These are phyloP conservation scores for Lignosus rhinocerotis DNA, from an alignment of 1,284 basidiomycete genomes.

Conservation along the genomic window DNA sequence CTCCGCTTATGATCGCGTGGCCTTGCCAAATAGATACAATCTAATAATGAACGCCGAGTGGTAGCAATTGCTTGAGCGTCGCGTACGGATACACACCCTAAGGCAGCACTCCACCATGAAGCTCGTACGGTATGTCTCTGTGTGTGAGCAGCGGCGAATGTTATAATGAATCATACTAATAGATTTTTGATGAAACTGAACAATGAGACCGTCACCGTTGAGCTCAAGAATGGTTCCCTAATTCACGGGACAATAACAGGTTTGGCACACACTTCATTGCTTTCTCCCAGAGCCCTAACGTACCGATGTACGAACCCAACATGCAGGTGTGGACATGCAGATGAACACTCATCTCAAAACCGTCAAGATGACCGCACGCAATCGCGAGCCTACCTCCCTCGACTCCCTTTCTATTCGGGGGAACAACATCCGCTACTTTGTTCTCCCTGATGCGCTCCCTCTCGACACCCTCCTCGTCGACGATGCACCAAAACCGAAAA, in stretches of 20 bases:
- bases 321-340: constrained; percentile 87
- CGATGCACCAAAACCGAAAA: constrained; percentile 96
- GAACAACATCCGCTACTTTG: constrained; percentile 93
- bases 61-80: not conserved
- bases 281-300: too few relatives aligned
- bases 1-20: too few relatives aligned
- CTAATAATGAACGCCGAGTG: too few relatives aligned
- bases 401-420: constrained; percentile 91
- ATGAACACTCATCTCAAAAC: constrained; percentile 99
- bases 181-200: constrained; percentile 99
- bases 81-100: not conserved
- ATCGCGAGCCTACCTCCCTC: constrained; percentile 80
- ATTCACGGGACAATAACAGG: constrained; percentile 98
- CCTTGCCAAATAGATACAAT: too few relatives aligned
- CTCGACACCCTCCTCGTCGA: constrained; percentile 96
- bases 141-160: not conserved
- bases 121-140: constrained; percentile 47
- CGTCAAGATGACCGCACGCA: constrained; percentile 92
- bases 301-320: too few relatives aligned
- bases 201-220: constrained; percentile 98
- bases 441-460: constrained; percentile 94
- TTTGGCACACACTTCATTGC: constrained; percentile 37
- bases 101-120: constrained; percentile 40
- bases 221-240: constrained; percentile 96
- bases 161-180: not conserved